A percentile compares a stretch with the other conserved stretches of the same genome.
Conservation (phyloP, 2,329 filamentous ascomycete species). For the Penicillium sp. region DNA sequence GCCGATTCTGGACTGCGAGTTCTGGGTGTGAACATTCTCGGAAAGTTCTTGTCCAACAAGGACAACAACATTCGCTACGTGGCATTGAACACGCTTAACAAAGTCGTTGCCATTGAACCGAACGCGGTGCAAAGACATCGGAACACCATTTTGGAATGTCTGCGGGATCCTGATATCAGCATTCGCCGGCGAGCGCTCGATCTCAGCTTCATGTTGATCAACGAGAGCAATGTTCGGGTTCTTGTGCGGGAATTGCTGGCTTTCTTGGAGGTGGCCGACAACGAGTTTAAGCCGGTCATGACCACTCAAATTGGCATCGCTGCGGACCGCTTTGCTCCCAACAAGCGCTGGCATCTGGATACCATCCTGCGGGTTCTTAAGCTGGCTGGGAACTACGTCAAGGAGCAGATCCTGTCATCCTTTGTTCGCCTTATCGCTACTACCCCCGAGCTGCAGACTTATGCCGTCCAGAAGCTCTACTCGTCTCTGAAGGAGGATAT, state of each 20-base stretch:
- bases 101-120: slow-evolving; percentile 96
- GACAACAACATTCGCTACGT: slow-evolving; percentile 99
- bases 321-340: slow-evolving; percentile 92
- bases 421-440: slow-evolving; percentile 96
- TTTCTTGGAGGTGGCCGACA: slow-evolving; percentile 95
- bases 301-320: slow-evolving; percentile 97
- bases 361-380: slow-evolving; percentile 95
- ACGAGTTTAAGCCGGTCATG: slow-evolving; percentile 98
- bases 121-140: slow-evolving; percentile 96
- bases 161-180: slow-evolving; percentile 96
- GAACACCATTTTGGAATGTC: slow-evolving; percentile 95
- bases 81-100: slow-evolving; percentile 93
- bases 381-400: slow-evolving; percentile 93
- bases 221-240: slow-evolving; percentile 92
- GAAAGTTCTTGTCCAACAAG: slow-evolving; percentile 96
- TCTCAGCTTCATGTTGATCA: slow-evolving; percentile 96
- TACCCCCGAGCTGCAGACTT: slow-evolving; percentile 90
- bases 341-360: slow-evolving; percentile 97
- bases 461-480: slow-evolving; percentile 95
- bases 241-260: slow-evolving; percentile 90
- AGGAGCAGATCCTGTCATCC: slow-evolving; percentile 95
- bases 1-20: slow-evolving; percentile 93
- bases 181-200: slow-evolving; percentile 94
- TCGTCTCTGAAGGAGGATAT: slow-evolving; percentile 91
- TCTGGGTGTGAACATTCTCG: slow-evolving; percentile 94